Evolutionary conservation across 257 asterid species (phyloP), one percentile per base, ranked within the genome.

Genomic region (Scutellaria baicalensis): DNA sequence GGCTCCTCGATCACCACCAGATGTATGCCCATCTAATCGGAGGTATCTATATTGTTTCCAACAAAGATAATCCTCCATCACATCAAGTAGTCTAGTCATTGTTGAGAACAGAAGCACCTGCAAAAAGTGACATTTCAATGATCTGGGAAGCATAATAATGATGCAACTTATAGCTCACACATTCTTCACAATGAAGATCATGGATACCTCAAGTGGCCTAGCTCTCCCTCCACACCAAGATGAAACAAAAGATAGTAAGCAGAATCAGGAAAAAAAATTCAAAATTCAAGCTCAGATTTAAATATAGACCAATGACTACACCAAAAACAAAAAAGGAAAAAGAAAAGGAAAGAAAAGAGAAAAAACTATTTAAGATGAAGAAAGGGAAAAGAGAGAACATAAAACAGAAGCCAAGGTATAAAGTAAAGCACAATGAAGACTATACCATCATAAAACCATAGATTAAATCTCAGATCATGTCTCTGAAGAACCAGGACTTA

Each of bases 11-110:
- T 94, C 97, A 48, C 99, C 97, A 64, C 99, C 99, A 55, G 92
- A 89, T 75, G 99, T 94, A 73, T 94, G 99, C 12, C 99, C 99
- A 79, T 94, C 99, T 80, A 94, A 84, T 59, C 99, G 96, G 27
- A 94, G 89, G 79, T 94, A 94, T 73, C 63, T 89, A 59, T 91
- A 94, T 69, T 94, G 92, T 83, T 94, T 94, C 99, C 95, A 88
- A 95, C 78, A 74, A 67, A 94, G 97, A 84, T 94, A 94, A 63
- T 94, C 99, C 86, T 94, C 99, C 97, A 94, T 84, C 35, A 94
- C 99, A 85, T 94, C 97, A 81, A 94, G 97, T 58, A 94, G 83
- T 78, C 99, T 86, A 70, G 99, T 94, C 99, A 94, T 94, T 71
- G 99, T 94, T 61, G 99, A 94, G 72, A 94, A 94, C 33, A 94